Conservation (phyloP, 305 asterid genomes). For the Stenogyne calaminthoides region DNA sequence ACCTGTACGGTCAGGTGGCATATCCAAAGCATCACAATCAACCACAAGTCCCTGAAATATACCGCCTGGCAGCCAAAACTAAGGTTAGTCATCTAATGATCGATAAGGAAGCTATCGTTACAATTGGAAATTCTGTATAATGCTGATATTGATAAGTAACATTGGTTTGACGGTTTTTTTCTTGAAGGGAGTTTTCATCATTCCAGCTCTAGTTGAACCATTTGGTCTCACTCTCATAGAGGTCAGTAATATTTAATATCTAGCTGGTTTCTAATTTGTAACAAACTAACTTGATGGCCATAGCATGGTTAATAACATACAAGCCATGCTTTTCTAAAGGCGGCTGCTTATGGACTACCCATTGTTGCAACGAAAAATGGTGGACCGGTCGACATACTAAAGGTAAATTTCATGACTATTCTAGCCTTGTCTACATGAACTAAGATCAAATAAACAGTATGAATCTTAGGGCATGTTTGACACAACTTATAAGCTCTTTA, state of each 20-base stretch:
- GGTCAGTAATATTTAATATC: constrained; percentile 36
- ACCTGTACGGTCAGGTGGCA: constrained; percentile 71
- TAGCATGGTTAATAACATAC: constrained; percentile 12
- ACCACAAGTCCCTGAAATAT: constrained; percentile 66
- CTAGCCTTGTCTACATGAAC: background rate
- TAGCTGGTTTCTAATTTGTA: constrained; percentile 14
- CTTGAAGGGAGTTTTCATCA: constrained; percentile 70
- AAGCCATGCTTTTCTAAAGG: constrained; percentile 44
- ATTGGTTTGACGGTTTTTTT: constrained; percentile 32
- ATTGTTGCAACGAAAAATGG: constrained; percentile 72
- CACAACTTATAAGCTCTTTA: too few species aligned
- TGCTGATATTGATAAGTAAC: constrained; percentile 29
- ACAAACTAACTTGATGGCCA: constrained; percentile 9
- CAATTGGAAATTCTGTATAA: background rate
- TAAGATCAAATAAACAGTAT: background rate
- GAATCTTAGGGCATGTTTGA: too few species aligned
- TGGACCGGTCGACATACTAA: constrained; percentile 65
- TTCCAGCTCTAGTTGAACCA: constrained; percentile 76
- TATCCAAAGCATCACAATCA: constrained; percentile 76
- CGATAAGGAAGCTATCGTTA: background rate
- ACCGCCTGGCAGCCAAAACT: constrained; percentile 71
- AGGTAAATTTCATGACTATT: constrained; percentile 41
- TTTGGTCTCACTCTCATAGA: constrained; percentile 76
- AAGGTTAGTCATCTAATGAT: constrained; percentile 43
- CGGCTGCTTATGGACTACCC: constrained; percentile 75